phyloP scores from a whole-genome alignment of 331 rosid genomes.

The Quercus phellos region DNA sequence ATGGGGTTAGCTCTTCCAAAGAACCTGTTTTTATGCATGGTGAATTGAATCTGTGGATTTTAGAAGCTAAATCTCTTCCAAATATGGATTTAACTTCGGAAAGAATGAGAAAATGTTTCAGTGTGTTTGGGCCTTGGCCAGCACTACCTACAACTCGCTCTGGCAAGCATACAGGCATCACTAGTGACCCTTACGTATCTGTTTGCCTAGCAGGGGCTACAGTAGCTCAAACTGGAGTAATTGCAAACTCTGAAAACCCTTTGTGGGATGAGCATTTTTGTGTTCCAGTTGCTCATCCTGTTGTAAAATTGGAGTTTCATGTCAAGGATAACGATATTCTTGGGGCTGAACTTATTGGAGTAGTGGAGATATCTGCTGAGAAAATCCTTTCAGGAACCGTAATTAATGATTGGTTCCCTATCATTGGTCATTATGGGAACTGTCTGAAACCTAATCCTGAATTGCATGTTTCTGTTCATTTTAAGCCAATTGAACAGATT shows the following conservation, averaged over 20 bases:
- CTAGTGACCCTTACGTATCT: slow-evolving; percentile 77
- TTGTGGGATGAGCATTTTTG: slow-evolving; percentile 60
- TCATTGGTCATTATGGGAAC: slow-evolving; percentile 38
- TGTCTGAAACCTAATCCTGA: slow-evolving; percentile 60
- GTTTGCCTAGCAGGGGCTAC: slow-evolving; percentile 64
- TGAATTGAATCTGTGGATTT: slow-evolving; percentile 51
- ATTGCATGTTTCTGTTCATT: slow-evolving; percentile 54
- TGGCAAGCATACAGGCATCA: slow-evolving; percentile 44
- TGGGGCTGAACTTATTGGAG: slow-evolving; percentile 75
- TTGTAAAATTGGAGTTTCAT: slow-evolving; percentile 41
- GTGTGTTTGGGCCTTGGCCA: slow-evolving; percentile 43
- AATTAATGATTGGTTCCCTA: slow-evolving; percentile 62
- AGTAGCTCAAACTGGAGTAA: slow-evolving; percentile 58
- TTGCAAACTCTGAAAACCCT: slow-evolving; percentile 60
- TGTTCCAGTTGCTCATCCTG: slow-evolving; percentile 71
- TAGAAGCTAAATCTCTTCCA: slow-evolving; percentile 76
- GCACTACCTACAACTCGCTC: slow-evolving; percentile 37
- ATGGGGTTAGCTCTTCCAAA: not conserved
- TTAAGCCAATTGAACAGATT: slow-evolving; percentile 25
- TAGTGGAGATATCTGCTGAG: slow-evolving; percentile 48
- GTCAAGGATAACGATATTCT: slow-evolving; percentile 69
- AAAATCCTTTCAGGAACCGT: slow-evolving; percentile 37
- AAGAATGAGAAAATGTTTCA: slow-evolving; percentile 51
- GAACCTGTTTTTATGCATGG: slow-evolving; percentile 58
- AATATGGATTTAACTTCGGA: slow-evolving; percentile 61